Evolutionary conservation across 495 filamentous ascomycete genomes (phyloP).

Genomic region (Xeromyces bisporus): DNA sequence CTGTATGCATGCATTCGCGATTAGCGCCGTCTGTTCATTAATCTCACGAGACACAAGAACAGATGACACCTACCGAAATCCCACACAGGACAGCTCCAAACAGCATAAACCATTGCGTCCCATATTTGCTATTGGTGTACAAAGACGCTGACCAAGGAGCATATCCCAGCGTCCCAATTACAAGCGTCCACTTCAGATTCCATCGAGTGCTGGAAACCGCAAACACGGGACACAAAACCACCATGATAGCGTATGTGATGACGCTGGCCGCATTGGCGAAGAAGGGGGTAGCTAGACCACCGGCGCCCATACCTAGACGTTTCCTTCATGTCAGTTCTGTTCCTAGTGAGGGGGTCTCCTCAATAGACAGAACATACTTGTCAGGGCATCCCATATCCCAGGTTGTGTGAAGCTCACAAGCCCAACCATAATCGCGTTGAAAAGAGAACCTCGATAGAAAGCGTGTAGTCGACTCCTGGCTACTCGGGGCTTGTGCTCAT

Average conservation of each 20-base stretch:
- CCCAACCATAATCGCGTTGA: conserved; percentile 38
- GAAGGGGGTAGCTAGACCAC: conserved; percentile 37
- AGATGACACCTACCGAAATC: conserved; percentile 10
- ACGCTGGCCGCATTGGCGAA: conserved; percentile 42
- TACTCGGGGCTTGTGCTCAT: too few relatives aligned
- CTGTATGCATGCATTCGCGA: too few relatives aligned
- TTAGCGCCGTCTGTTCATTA: too few relatives aligned
- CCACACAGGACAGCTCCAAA: conserved; percentile 40
- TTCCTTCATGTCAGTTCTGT: neutral
- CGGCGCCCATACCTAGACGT: conserved; percentile 30
- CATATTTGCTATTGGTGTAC: conserved; percentile 42
- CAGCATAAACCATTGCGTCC: conserved; percentile 38
- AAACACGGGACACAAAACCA: conserved; percentile 35
- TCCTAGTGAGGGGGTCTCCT: too few relatives aligned
- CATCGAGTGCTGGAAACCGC: conserved; percentile 35
- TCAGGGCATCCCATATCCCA: conserved; percentile 43
- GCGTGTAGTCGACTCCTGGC: too few relatives aligned
- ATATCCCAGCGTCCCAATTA: conserved; percentile 39
- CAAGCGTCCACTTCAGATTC: conserved; percentile 33
- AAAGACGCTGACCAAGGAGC: conserved; percentile 38
- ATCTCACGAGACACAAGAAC: too few relatives aligned
- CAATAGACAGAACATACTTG: conserved; percentile 16
- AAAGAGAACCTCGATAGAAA: conserved; percentile 38
- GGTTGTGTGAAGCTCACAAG: conserved; percentile 39
- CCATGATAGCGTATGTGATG: conserved; percentile 40